Conservation (phyloP, 257 asterid genomes). For the Anisodus acutangulus region DNA sequence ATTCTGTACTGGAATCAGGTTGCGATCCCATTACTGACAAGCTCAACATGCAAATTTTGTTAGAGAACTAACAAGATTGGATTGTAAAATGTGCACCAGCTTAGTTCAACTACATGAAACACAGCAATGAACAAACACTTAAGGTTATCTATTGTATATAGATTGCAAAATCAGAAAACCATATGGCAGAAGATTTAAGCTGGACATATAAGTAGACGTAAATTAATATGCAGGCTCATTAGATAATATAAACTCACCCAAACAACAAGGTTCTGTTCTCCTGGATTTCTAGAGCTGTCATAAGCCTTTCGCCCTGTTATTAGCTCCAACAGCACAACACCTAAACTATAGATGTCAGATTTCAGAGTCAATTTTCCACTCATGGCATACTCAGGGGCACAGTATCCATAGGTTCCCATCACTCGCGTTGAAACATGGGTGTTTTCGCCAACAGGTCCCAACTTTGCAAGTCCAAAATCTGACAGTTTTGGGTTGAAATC, state of each 20-base stretch:
- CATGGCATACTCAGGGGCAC: constrained; percentile 87
- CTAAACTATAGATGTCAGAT: constrained; percentile 77
- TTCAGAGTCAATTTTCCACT: constrained; percentile 70
- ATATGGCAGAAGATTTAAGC: neutral
- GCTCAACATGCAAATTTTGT: neutral
- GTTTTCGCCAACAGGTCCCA: constrained; percentile 81
- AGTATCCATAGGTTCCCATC: constrained; percentile 82
- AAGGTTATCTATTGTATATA: neutral
- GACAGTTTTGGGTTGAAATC: constrained; percentile 68
- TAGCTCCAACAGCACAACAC: constrained; percentile 75
- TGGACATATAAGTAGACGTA: neutral
- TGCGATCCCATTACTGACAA: neutral
- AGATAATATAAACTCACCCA: constrained; percentile 57
- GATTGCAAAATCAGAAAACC: neutral
- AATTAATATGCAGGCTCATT: neutral
- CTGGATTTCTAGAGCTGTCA: constrained; percentile 51
- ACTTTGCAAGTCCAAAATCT: constrained; percentile 78
- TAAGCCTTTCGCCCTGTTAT: constrained; percentile 71
- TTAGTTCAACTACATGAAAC: constrained; percentile 4
- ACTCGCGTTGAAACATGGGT: constrained; percentile 79
- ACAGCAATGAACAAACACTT: neutral
- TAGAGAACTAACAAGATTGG: neutral
- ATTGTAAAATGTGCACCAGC: neutral
- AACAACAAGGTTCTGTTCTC: constrained; percentile 67
- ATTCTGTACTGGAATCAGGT: neutral